Evolutionary conservation across 768 basidiomycete genomes (phyloP), one percentile per base, ranked within the genome.

Genomic region (Pulveroboletus sp.): DNA sequence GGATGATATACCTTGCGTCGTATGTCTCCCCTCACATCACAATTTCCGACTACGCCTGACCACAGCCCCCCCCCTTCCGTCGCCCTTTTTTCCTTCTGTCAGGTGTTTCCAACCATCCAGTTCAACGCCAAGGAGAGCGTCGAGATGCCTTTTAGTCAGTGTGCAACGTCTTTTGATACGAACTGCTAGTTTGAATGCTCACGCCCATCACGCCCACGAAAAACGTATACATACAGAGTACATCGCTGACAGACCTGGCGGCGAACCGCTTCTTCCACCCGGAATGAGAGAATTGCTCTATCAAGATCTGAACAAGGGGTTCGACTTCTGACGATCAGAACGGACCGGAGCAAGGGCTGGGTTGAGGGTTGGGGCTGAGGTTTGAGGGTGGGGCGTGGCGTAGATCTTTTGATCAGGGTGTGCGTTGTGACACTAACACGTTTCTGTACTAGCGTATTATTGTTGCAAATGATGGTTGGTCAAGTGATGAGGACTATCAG

Each of bases 141-240:
- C 6, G 93, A 97, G 71, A 99, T 99, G 96, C 96, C 96, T 0
- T 99, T 99, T 75, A 74, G 92, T 89, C 58, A 64, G 88, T 79
- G 21, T 18, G 2, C 6, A 1, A 7, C 8, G 31, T 24, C 46
- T 35, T 32, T 21, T 10, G 33, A 48, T 24, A 10, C 10, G 17
- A 17, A 14, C 10, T 33, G 10, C 6, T 10, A 32, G 5, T 32
- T 32, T 12, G 8, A 12, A 12, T 32, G 31, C 31, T 32, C 31
- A 32, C 31, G 12, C 31, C 2, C 21, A 21, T 3, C 21, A 21
- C 21, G 21, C 21, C 2, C 21, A 21, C 21, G 21, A 21, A 21
- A 21, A 21, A 21, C 14, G 9, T 26, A n/a, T 35, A 5, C 18
- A 8, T 12, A 28, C 46, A 80, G 79, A 73, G 54, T 81, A 82